Base-by-base conservation (phyloP, 1,284 basidiomycete species). In the Leccinum proliferum region DNA sequence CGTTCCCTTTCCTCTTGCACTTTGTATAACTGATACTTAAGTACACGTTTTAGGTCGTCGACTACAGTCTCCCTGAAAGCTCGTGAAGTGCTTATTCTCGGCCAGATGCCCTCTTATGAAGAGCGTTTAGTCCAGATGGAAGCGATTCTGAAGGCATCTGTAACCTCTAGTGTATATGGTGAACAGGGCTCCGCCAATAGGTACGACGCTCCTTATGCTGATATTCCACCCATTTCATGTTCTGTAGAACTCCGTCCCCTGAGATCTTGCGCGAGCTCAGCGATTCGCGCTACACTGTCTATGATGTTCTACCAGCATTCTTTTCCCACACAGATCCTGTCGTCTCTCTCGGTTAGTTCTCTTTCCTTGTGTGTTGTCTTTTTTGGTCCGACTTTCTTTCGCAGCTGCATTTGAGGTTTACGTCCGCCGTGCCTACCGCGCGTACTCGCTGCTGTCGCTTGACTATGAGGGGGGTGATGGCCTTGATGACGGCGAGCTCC, bases 221-320 rank as follows among this genome's bases (percentile, higher is more conserved):
- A 25, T 39, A 4, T 11, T 32, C 9, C 14, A 11, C 25, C 12
- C 25, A 50, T 18, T 50, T 62, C 55, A 64, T 41, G 25, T 18
- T 48, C 35, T 63, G 18, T 48, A 90, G 90, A 70, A 83, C 80
- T 3, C 97, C 97, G 6, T 90, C 93, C 41, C 79, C 86, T 32
- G 94, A 98, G 63, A 84, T 94, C 37, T 82, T 99, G 69, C 89
- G 90, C 71, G 97, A 99, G 78, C 85, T 99, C 55, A 93, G 92
- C 67, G 97, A 99, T 78, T 98, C 95, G 34, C 86, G 93, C 63
- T 97, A 96, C 80, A 96, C 94, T 25, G 96, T 99, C 37, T 99
- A 92, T 77, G 96, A 99, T 73, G 97, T 99, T 11, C 83, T 99
- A 62, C 93, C 95, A 15, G 85, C 92, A 12, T 99, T 99, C 85